Evolutionary conservation across 768 basidiomycete species (phyloP).

Genomic region (Pisolithus orientalis): DNA sequence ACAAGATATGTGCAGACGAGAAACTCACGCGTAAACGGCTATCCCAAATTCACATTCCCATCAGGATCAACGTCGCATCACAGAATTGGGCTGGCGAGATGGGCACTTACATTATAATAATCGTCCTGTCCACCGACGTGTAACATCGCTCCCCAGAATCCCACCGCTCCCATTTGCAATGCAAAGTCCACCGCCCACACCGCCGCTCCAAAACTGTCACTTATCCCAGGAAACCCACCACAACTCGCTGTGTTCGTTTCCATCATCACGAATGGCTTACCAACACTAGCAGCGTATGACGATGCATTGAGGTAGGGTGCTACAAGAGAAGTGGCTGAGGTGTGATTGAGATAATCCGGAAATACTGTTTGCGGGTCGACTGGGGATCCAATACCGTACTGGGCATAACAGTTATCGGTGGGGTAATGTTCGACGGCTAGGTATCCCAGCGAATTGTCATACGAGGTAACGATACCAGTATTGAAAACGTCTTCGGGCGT

Average conservation of each 20-base stretch:
- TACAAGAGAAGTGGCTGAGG: slow-evolving; percentile 28
- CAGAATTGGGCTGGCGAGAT: background rate
- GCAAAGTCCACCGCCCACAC: slow-evolving; percentile 48
- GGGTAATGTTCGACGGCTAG: slow-evolving; percentile 38
- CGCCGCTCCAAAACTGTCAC: slow-evolving; percentile 43
- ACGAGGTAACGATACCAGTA: slow-evolving; percentile 21
- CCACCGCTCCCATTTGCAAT: slow-evolving; percentile 41
- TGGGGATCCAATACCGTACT: slow-evolving; percentile 14
- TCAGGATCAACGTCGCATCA: background rate
- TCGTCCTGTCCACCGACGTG: slow-evolving; percentile 44
- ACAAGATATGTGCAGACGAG: background rate
- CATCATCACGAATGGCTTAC: slow-evolving; percentile 43
- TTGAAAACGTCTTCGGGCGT: slow-evolving; percentile 26
- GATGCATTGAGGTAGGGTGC: slow-evolving; percentile 33
- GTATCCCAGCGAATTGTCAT: slow-evolving; percentile 29
- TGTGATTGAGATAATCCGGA: slow-evolving; percentile 40
- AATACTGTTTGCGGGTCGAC: slow-evolving; percentile 35
- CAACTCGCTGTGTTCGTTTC: slow-evolving; percentile 51
- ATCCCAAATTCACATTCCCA: background rate
- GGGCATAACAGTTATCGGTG: slow-evolving; percentile 27
- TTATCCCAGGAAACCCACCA: slow-evolving; percentile 48
- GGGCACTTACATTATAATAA: slow-evolving; percentile 44
- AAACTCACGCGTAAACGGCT: slow-evolving; percentile 44
- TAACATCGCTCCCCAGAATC: slow-evolving; percentile 41
- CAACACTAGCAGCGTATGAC: slow-evolving; percentile 22